A percentile compares a stretch with the other conserved stretches of the same genome.
These are phyloP conservation scores for Leccinum variicolor DNA, from an alignment of 768 basidiomycete genomes.

Conservation along the genomic window DNA sequence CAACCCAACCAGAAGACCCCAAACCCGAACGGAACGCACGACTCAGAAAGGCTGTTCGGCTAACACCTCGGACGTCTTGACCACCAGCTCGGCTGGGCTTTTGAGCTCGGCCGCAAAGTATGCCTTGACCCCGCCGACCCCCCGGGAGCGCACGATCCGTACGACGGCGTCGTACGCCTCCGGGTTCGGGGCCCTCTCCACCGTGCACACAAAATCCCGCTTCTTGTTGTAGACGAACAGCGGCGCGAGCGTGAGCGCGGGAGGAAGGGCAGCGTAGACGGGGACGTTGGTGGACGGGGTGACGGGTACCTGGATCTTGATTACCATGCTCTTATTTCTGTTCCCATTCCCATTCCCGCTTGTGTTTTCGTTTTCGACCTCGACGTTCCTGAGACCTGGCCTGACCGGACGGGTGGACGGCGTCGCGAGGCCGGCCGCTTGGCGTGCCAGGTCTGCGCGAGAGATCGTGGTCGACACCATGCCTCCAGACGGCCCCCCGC, in stretches of 20 bases:
- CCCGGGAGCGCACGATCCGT: constrained; percentile 38
- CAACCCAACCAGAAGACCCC: background rate
- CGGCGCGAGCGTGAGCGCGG: too few species aligned
- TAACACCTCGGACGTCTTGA: constrained; percentile 50
- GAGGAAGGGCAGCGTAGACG: background rate
- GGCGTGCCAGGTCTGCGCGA: constrained; percentile 30
- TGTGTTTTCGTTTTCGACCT: background rate
- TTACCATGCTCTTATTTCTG: constrained; percentile 39
- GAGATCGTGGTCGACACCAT: constrained; percentile 15
- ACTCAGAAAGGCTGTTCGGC: constrained; percentile 54
- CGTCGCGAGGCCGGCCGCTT: constrained; percentile 26
- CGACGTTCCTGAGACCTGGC: constrained; percentile 19
- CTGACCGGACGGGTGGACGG: constrained; percentile 15
- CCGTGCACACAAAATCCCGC: constrained; percentile 47
- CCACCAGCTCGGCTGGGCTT: constrained; percentile 42
- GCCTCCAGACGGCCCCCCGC: background rate
- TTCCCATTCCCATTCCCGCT: constrained; percentile 2
- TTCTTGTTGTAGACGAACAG: constrained; percentile 52
- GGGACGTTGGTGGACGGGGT: constrained; percentile 1
- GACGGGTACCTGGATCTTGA: constrained; percentile 54
- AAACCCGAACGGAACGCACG: too few species aligned
- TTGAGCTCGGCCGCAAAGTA: constrained; percentile 55
- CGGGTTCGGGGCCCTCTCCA: constrained; percentile 32
- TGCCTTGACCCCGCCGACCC: constrained; percentile 44
- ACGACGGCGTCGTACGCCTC: constrained; percentile 40